Percentiles rank a stretch among this genome's conserved stretches.
These are phyloP conservation scores for Diaporthe sp. DNA, from an alignment of 2,329 filamentous ascomycete species.

Conservation along the genomic window DNA sequence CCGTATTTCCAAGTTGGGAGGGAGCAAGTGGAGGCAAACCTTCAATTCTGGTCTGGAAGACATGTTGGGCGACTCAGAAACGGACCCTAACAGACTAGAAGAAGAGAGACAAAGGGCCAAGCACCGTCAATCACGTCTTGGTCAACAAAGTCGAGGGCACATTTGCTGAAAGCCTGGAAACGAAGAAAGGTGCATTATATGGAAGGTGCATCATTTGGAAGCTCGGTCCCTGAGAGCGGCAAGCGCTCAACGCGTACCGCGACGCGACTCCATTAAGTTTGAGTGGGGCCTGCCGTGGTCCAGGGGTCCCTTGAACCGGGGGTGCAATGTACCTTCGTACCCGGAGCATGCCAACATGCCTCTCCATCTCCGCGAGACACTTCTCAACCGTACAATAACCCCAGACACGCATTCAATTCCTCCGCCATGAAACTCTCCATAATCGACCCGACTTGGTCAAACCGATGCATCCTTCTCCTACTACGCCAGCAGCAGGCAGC, in stretches of 20 bases:
- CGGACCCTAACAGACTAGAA: not conserved
- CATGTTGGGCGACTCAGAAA: constrained; percentile 57
- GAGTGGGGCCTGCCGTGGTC: constrained; percentile 8
- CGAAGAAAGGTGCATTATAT: not conserved
- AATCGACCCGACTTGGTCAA: not conserved
- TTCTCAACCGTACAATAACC: not conserved
- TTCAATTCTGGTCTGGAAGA: constrained; percentile 79
- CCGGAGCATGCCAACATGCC: not conserved
- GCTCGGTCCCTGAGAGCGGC: not conserved
- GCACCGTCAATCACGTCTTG: not conserved
- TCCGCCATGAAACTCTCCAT: not conserved
- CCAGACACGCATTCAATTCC: not conserved
- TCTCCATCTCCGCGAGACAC: not conserved
- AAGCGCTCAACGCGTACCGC: constrained; percentile 22
- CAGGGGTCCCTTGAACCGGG: not conserved
- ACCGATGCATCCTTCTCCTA: not conserved
- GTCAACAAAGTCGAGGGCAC: not conserved
- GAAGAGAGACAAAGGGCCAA: not conserved
- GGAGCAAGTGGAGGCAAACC: constrained; percentile 52
- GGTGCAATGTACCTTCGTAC: not conserved
- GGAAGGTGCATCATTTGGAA: not conserved
- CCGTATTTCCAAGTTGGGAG: not conserved
- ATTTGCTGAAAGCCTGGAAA: not conserved
- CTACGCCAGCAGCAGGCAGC: not conserved
- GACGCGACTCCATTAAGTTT: constrained; percentile 27